Evolutionary conservation across 495 filamentous ascomycete genomes (phyloP), one percentile per base, ranked within the genome.

Genomic region (Parathielavia hyrcaniae): DNA sequence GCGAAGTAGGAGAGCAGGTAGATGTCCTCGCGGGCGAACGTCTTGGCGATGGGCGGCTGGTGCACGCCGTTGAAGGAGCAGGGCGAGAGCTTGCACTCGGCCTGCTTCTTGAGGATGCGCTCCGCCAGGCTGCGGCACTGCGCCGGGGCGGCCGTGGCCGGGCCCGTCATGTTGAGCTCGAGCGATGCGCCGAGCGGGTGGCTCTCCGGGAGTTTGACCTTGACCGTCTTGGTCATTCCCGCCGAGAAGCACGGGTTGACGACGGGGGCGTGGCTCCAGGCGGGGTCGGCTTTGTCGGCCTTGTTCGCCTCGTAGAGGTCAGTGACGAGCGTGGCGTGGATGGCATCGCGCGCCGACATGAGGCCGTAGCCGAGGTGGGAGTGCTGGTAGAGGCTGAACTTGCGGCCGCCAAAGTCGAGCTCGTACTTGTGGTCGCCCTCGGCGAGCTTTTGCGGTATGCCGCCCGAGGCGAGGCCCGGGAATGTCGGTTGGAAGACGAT

Each of bases 401-500:
- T 74, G 55, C 89, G 86, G 56, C 91, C 93, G 60, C 92, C 91
- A 61, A 96, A 97, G 41, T 84, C 79, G 59, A 98, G 83, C 46
- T 86, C 81, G 73, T 98, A 98, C 74, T 96, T 97, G 80, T 98
- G 95, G 69, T 97, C 95, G 61, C 93, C 93, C 40, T 90, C 85
- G 20, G 83, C 81, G 51, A 98, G 77, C 63, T 82, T 86, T 66
- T 90, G 86, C 3, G 93, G 93, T 86, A 97, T 90, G 58, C 92
- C 92, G 54, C 88, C 88, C 43, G 71, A 71, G 10, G 79, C 69
- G 59, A 81, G 74, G 57, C 79, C 82, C 67, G 86, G 81, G 70
- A 95, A 98, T n/a, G 85, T 96, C 17, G 93, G 93, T 71, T 97
- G 81, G 74, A 97, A 98, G 58, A 97, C 93, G 67, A 98, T 96